A percentile compares a stretch with the other conserved stretches of the same genome.
Conservation (phyloP, 164 flowering plant genomes). For the Cinnamomum chago region DNA sequence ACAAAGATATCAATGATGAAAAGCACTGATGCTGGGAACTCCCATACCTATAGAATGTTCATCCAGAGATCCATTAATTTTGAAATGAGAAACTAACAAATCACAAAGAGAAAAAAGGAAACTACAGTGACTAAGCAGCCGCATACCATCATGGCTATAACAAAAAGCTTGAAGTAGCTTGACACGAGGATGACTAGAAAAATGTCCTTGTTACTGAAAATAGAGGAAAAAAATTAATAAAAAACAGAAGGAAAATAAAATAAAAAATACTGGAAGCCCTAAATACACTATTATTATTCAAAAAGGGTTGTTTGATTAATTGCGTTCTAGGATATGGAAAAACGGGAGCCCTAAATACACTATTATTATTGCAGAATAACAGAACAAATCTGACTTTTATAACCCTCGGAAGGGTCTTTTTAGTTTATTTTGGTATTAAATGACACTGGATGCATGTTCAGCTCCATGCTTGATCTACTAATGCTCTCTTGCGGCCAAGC, state of each 20-base stretch:
- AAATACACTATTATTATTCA: too few relatives aligned
- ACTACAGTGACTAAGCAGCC: conserved; percentile 2
- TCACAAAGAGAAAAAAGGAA: not conserved
- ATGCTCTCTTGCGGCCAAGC: not conserved
- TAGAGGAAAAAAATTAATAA: not conserved
- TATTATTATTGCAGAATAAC: too few relatives aligned
- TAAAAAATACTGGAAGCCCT: too few relatives aligned
- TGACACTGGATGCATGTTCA: not conserved
- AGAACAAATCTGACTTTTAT: too few relatives aligned
- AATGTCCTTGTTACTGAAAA: conserved; percentile 51
- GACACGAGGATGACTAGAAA: conserved; percentile 59
- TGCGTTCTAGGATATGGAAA: too few relatives aligned
- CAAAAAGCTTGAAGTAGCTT: conserved; percentile 75
- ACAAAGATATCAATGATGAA: conserved; percentile 64
- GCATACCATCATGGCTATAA: conserved; percentile 66
- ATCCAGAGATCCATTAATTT: not conserved
- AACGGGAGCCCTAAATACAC: too few relatives aligned
- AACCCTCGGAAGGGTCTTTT: too few relatives aligned
- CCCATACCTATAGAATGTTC: conserved; percentile 63
- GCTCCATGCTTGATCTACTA: not conserved
- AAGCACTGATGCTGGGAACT: conserved; percentile 66
- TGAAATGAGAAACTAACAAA: not conserved
- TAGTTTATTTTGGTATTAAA: too few relatives aligned
- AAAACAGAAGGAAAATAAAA: not conserved
- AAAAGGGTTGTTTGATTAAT: too few relatives aligned